Evolutionary conservation across 139 green algal species (phyloP), one percentile per base, ranked within the genome.

Genomic region (Chloropicon primus): DNA sequence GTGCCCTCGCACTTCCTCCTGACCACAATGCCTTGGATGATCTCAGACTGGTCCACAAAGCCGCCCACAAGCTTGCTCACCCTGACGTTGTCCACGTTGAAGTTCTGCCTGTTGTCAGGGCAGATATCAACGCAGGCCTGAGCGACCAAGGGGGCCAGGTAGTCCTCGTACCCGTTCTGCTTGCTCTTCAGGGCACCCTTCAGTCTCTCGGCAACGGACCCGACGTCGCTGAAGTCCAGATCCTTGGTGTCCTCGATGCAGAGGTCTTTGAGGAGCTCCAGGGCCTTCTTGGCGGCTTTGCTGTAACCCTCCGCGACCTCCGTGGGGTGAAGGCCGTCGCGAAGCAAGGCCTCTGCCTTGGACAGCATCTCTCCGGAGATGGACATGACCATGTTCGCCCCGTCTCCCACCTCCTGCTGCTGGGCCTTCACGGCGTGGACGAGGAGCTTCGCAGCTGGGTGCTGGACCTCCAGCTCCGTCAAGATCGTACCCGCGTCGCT

Each of bases 11-110:
- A 85, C 74, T 91, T 89, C 2, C 92, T 85, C 81, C 91, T 92
- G 0, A 91, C 84, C n/a, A 25, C 25, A 26, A 81, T 82, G 71
- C 76, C 77, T 21, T 72, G 62, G 25, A 80, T 54, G 5, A 94
- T 87, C 1, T 72, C 26, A 22, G 76, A 87, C 80, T 96, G 86
- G 71, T 81, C 27, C 21, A 93, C 27, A 5, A 80, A 82, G 0
- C 82, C 86, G 29, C 94, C 94, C n/a, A 86, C 74, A 75, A 99
- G 92, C 86, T 99, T 99, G 73, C 90, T 85, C 72, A 97, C 90
- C 3, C 95, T 90, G 79, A 99, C 95, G 77, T 98, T 98, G 87
- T 99, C 95, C 28, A 99, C 94, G 80, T 97, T 97, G 89, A 99
- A 99, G 86, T 97, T 97, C 79, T 84, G 72, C 25, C 72, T 29